These are phyloP conservation scores for Schizosaccharomyces japonicus DNA, from an alignment of 805 yeast genomes.

Conservation along the genomic window DNA sequence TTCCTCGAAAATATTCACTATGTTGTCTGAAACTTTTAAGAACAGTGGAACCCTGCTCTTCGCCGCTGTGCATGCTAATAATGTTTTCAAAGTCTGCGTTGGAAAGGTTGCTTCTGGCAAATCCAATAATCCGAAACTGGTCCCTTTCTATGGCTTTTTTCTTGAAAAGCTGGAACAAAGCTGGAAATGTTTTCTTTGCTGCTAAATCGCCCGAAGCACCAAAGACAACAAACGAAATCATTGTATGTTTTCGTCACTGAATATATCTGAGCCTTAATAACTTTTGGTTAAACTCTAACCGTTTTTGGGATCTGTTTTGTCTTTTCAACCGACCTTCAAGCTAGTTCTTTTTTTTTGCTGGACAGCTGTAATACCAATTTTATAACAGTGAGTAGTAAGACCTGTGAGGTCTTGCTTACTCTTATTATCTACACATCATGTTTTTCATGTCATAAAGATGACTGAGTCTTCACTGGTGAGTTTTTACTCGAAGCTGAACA, in stretches of 20 bases:
- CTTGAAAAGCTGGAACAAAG: not conserved
- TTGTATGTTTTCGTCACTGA: not conserved
- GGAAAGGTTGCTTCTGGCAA: constrained; percentile 61
- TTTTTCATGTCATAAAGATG: too few species aligned
- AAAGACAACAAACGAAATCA: constrained; percentile 37
- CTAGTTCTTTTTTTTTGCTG: too few species aligned
- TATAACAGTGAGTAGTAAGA: too few species aligned
- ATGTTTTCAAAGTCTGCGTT: constrained; percentile 46
- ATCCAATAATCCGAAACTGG: constrained; percentile 59
- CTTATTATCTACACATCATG: too few species aligned
- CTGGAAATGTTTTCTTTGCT: constrained; percentile 61
- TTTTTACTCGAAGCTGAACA: too few species aligned
- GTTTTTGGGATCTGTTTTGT: too few species aligned
- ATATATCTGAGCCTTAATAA: too few species aligned
- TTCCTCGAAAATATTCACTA: constrained; percentile 48
- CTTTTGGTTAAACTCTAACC: too few species aligned
- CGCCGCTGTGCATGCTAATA: constrained; percentile 20
- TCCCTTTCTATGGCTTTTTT: constrained; percentile 7
- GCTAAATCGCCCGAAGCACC: constrained; percentile 94
- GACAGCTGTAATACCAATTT: too few species aligned
- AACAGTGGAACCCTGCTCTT: constrained; percentile 16
- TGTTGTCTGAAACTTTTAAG: constrained; percentile 31
- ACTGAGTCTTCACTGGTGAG: too few species aligned
- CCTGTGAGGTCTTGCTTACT: too few species aligned
- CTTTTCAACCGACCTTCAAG: too few species aligned